Evolutionary conservation across 108 stramenopile genomes (phyloP).

Genomic region (Discostella stelligeroides): DNA sequence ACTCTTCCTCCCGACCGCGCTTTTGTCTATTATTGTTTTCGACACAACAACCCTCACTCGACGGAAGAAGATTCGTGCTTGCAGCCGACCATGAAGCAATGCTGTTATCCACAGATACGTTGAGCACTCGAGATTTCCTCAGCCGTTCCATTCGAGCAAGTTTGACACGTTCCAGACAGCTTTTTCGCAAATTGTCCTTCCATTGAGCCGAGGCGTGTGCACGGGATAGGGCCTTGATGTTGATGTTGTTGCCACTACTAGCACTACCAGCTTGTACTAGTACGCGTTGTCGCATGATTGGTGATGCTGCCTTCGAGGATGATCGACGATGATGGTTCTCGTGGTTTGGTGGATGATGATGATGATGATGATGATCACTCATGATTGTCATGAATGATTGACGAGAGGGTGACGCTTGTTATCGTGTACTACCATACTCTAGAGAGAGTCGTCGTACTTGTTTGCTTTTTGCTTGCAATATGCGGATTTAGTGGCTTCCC

Average conservation of each 20-base stretch:
- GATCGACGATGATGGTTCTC: not conserved
- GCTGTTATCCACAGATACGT: not conserved
- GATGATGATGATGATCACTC: not conserved
- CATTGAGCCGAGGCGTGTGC: conserved; percentile 1
- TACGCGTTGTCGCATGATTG: not conserved
- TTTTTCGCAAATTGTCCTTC: conserved; percentile 18
- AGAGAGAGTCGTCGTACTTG: no score
- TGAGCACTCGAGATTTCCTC: not conserved
- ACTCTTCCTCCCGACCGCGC: not conserved
- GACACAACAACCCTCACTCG: not conserved
- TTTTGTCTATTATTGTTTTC: not conserved
- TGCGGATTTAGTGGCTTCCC: no score
- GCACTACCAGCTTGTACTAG: no score
- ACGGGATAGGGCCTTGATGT: conserved; percentile 4
- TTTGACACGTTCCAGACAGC: conserved; percentile 26
- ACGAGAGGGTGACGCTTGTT: no score
- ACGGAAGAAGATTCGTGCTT: not conserved
- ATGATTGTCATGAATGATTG: not conserved
- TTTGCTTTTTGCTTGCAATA: no score
- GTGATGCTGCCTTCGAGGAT: not conserved
- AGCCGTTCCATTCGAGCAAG: conserved; percentile 16
- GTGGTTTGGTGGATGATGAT: conserved; percentile 2
- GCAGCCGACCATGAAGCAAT: not conserved
- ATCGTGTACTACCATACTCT: no score
- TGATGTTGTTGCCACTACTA: not conserved